Evolutionary conservation across 2,329 filamentous ascomycete species (phyloP), one percentile per base, ranked within the genome.

Genomic region (Fusarium pseudonygamai): DNA sequence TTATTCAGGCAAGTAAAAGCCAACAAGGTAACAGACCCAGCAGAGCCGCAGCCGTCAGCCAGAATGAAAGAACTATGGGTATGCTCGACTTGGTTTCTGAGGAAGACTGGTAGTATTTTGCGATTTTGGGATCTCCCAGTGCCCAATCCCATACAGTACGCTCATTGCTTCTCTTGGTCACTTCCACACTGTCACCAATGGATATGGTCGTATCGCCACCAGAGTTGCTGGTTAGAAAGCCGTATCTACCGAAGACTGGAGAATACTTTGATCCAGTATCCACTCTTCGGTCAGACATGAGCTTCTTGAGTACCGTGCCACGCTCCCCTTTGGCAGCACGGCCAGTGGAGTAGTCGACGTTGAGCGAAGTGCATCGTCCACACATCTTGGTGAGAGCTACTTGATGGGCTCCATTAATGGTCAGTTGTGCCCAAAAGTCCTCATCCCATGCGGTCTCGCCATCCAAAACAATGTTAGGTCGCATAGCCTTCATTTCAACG

Each of bases 221-320:
- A 16, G 72, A 50, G 14, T 62, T 67, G 18, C 75, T 71, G 26
- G 72, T 74, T 11, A 92, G 80, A 78, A 93, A 94, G 1, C 87
- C 91, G 81, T 94, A 94, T 49, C 92, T 85, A 15, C 93, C 93
- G 84, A 95, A 95, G 14, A 93, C 85, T 18, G 93, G 92, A 67
- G 87, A 88, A 79, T 89, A 93, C 78, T 89, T 92, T 39, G 84
- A 84, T 0, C 93, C 93, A n/a, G 79, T 72, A 78, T 95, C 93
- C 12, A 95, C 91, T 63, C 92, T 86, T 26, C 93, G 86, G 80
- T 94, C 91, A 58, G 85, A 87, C 87, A 91, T 90, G 76, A 95
- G 82, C 76, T 90, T 90, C 84, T 93, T 94, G 71, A 94, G 83
- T 22, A 93, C 86, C 43, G 82, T 84, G n/a, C 90, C 91, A 40